Evolutionary conservation across 345 rosid species (phyloP), one percentile per base, ranked within the genome.

Genomic region (Eucalyptus globulus): DNA sequence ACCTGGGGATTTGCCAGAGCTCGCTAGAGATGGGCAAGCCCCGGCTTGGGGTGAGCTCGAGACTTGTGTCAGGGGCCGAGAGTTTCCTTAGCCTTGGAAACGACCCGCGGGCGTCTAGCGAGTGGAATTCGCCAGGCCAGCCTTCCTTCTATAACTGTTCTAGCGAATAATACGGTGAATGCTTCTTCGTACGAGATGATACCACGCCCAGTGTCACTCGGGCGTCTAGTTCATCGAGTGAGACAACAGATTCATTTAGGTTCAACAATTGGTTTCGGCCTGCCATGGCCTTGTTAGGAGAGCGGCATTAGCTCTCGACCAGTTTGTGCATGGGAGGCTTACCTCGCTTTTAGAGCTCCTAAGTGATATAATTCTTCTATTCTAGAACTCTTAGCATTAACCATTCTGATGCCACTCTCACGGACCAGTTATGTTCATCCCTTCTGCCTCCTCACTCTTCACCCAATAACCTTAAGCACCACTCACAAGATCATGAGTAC

Each of bases 21-120:
- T 3, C 0, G 2, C 9, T 53, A 19, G 56, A 19, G 56, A 53
- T 53, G 24, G 4, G 56, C 24, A 19, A 53, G 9, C 56, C 24
- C 0, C 0, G 0, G 9, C 56, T 0, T 53, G 10, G 56, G 56
- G 24, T 0, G 5, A 19, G 56, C 2, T 53, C 1, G 2, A 53
- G 24, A 53, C 24, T 19, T 43, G 14, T 16, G 50, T 47, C 14
- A 47, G 1, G 49, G 49, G 49, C 4, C 49, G 14, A 11, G 4
- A 47, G 5, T 4, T 47, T 43, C 49, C 5, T 47, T 11, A 7
- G 8, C 53, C 4, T 6, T 1, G 3, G 8, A 50, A 50, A 43
- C 7, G 3, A 50, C 19, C 7, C 0, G 3, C 6, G 19, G 4
- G 8, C 4, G 8, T 19, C 7, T 50, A 3, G 19, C 1, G 3